Evolutionary conservation across 257 asterid species (phyloP).

Genomic region (Nicotiana undulata): DNA sequence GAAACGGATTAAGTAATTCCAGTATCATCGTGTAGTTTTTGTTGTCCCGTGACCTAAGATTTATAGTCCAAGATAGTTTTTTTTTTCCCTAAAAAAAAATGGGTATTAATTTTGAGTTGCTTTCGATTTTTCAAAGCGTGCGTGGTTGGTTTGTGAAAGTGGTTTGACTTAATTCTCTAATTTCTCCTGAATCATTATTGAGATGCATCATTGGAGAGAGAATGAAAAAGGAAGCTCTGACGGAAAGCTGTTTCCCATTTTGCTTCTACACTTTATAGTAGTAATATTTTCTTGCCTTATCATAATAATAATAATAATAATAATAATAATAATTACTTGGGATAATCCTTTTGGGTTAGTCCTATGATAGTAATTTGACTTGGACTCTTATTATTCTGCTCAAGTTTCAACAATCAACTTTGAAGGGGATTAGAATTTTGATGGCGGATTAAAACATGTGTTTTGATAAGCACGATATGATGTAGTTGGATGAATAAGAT

Average conservation of each 20-base stretch:
- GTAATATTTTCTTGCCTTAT: not conserved
- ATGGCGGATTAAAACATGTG: not conserved
- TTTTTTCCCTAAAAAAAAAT: not conserved
- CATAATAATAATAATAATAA: not conserved
- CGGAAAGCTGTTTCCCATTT: constrained; percentile 2
- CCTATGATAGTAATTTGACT: not conserved
- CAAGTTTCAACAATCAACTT: not conserved
- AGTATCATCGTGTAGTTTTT: not conserved
- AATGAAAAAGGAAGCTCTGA: not conserved
- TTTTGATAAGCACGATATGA: not conserved
- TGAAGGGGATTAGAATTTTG: not conserved
- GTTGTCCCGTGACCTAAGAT: not conserved
- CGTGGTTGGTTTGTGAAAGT: constrained; percentile 24
- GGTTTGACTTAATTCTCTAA: constrained; percentile 21
- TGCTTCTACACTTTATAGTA: not conserved
- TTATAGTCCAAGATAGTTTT: not conserved
- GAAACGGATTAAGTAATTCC: too few species aligned
- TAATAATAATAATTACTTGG: not conserved
- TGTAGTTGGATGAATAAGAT: too few species aligned
- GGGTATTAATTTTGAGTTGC: not conserved
- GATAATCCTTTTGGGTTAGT: not conserved
- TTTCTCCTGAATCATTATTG: constrained; percentile 28
- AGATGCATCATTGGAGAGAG: constrained; percentile 19
- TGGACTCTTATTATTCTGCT: not conserved
- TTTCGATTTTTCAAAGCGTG: not conserved